Percentiles rank a stretch among this genome's conserved stretches.
phyloP scores from a whole-genome alignment of 768 basidiomycete species.

The Xerocomellus dryophilus region DNA sequence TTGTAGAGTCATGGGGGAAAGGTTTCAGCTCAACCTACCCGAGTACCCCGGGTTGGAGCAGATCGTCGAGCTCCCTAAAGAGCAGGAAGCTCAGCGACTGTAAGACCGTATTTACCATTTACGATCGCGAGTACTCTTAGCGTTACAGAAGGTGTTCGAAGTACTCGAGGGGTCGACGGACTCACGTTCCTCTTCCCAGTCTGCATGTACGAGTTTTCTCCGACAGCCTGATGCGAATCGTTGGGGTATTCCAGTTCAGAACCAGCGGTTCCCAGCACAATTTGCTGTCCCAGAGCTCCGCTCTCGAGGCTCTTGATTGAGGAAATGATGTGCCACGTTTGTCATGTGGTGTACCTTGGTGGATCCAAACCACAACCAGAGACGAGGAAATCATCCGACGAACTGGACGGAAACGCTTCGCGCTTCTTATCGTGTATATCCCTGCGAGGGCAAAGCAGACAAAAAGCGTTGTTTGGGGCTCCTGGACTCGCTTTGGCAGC shows the following conservation, averaged over 20 bases:
- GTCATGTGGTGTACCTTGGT: neutral
- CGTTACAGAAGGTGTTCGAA: neutral
- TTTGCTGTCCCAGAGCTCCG: neutral
- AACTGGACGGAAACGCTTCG: neutral
- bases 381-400: neutral
- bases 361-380: neutral
- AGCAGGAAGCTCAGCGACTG: neutral
- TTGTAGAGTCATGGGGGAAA: slow-evolving; percentile 65
- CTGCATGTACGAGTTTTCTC: neutral
- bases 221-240: too few species aligned
- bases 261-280: neutral
- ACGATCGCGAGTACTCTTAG: neutral
- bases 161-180: neutral
- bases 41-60: slow-evolving; percentile 76
- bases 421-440: neutral
- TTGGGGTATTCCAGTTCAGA: too few species aligned
- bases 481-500: neutral
- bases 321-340: neutral
- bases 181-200: neutral
- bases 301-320: neutral
- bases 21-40: slow-evolving; percentile 77
- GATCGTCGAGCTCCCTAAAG: slow-evolving; percentile 68
- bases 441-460: neutral
- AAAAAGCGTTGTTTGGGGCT: too few species aligned
- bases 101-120: neutral